phyloP scores from a whole-genome alignment of 2,329 filamentous ascomycete genomes.

The Fusarium acutatum region DNA sequence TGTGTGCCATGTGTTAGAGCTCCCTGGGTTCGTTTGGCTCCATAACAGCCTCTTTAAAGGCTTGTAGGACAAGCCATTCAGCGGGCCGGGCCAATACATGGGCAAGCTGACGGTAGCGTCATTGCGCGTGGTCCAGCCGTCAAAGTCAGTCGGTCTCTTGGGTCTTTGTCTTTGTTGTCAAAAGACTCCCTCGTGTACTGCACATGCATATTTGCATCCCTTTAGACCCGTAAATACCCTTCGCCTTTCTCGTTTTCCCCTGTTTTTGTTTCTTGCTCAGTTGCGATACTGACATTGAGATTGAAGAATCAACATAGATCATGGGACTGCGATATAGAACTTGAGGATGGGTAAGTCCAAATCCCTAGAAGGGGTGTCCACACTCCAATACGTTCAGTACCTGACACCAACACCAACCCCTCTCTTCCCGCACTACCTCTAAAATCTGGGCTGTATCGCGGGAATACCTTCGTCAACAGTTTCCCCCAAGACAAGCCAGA shows the following conservation, averaged over 20 bases:
- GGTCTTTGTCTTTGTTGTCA: conserved; percentile 28
- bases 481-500: neutral
- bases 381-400: conserved; percentile 14
- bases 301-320: conserved; percentile 36
- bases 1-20: conserved; percentile 32
- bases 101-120: conserved; percentile 32
- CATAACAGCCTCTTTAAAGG: conserved; percentile 21
- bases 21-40: conserved; percentile 24
- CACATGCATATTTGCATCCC: conserved; percentile 27
- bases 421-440: conserved; percentile 34
- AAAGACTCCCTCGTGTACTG: conserved; percentile 32
- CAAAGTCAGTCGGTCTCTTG: conserved; percentile 21
- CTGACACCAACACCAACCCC: conserved; percentile 30
- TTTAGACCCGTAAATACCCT: conserved; percentile 24
- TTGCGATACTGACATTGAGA: conserved; percentile 22
- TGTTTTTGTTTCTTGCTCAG: conserved; percentile 15
- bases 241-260: conserved; percentile 3
- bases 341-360: conserved; percentile 48
- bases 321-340: conserved; percentile 45
- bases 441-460: conserved; percentile 30
- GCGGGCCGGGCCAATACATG: conserved; percentile 32
- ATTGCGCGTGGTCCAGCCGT: conserved; percentile 30
- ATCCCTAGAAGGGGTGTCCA: conserved; percentile 27
- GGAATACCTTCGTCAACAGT: conserved; percentile 37
- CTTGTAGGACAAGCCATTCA: conserved; percentile 15